These are phyloP conservation scores for Melampsora americana DNA, from an alignment of 1,284 basidiomycete genomes.

Conservation along the genomic window DNA sequence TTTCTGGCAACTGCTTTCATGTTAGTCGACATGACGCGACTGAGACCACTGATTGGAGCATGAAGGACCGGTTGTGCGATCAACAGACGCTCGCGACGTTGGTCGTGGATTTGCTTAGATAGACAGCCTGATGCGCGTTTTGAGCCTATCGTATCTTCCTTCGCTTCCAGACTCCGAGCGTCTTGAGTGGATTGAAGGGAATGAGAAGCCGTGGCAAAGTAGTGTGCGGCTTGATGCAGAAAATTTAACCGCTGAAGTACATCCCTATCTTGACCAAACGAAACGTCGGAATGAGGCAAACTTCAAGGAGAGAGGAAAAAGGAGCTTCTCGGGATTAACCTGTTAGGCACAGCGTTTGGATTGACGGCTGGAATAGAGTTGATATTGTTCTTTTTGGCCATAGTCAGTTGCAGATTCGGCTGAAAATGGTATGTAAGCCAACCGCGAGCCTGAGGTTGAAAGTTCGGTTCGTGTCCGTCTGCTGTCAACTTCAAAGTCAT, in stretches of 20 bases:
- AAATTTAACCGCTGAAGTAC: conserved; percentile 33
- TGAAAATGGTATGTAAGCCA: too few relatives aligned
- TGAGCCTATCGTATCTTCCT: not conserved
- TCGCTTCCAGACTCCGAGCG: not conserved
- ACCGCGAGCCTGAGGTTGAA: too few relatives aligned
- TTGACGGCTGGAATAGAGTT: too few relatives aligned
- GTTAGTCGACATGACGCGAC: conserved; percentile 17
- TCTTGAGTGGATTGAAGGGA: not conserved
- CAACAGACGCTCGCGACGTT: not conserved
- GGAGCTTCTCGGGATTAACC: too few relatives aligned
- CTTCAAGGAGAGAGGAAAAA: too few relatives aligned
- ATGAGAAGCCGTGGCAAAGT: conserved; percentile 19
- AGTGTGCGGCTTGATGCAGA: conserved; percentile 35
- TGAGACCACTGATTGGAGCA: conserved; percentile 26
- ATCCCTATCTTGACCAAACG: conserved; percentile 1
- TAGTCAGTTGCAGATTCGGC: too few relatives aligned
- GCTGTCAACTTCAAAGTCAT: too few relatives aligned
- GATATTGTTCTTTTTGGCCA: too few relatives aligned
- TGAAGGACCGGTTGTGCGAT: not conserved
- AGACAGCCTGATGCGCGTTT: not conserved
- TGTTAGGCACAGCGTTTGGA: too few relatives aligned
- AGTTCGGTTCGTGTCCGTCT: too few relatives aligned
- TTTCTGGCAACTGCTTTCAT: conserved; percentile 32
- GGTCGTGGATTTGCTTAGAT: not conserved
- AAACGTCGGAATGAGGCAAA: too few relatives aligned